phyloP scores from a whole-genome alignment of 2,329 filamentous ascomycete species.

The Alternaria sp. region DNA sequence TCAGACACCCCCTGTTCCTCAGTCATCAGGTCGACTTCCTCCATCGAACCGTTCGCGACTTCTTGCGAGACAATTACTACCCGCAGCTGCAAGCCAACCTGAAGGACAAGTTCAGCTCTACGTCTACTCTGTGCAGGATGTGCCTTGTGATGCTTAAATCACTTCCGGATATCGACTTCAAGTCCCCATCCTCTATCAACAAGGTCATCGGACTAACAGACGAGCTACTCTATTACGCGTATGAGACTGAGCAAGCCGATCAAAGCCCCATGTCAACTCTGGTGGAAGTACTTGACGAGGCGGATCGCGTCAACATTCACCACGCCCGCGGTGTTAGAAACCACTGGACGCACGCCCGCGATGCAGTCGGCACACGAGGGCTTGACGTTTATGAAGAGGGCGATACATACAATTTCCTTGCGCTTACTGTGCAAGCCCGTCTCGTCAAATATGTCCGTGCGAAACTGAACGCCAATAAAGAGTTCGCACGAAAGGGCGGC shows the following conservation, averaged over 20 bases:
- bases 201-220: conserved; percentile 3
- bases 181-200: no score
- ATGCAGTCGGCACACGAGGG: not conserved
- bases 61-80: conserved; percentile 14
- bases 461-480: conserved; percentile 7
- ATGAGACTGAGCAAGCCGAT: conserved; percentile 6
- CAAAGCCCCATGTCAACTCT: not conserved
- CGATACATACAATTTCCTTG: conserved; percentile 19
- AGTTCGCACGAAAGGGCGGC: conserved; percentile 6
- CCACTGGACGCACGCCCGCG: conserved; percentile 18
- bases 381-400: no score
- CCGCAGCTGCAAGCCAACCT: not conserved
- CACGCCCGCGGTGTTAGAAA: not conserved
- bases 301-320: conserved; percentile 16
- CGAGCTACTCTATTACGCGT: conserved; percentile 16
- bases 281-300: conserved; percentile 7
- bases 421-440: conserved; percentile 9
- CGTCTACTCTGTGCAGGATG: conserved; percentile 5
- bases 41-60: conserved; percentile 25
- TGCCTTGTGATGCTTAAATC: conserved; percentile 10
- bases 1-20: no score
- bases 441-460: conserved; percentile 16
- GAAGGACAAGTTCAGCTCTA: conserved; percentile 3
- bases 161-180: not conserved
- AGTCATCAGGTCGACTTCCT: no score